Evolutionary conservation across 768 basidiomycete genomes (phyloP).

Genomic region (Trametes cubensis): DNA sequence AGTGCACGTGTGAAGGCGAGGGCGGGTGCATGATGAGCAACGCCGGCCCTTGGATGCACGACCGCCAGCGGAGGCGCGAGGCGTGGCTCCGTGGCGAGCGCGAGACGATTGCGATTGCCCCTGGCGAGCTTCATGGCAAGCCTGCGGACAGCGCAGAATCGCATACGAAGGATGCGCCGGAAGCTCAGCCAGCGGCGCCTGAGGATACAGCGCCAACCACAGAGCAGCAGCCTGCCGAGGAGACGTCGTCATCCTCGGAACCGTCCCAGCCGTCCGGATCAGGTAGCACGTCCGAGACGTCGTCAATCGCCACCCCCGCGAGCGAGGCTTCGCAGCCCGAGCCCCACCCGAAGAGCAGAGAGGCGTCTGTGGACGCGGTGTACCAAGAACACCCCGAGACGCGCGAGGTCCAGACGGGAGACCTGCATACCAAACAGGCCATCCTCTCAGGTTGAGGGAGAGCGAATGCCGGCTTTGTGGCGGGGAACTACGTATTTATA

Average conservation of each 20-base stretch:
- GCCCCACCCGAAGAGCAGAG: not conserved
- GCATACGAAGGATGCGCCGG: conserved; percentile 2
- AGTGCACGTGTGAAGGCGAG: conserved; percentile 57
- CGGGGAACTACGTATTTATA: no score
- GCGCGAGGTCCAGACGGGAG: conserved; percentile 21
- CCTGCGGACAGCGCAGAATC: not conserved
- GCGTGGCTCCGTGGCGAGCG: conserved; percentile 37
- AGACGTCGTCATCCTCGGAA: not conserved
- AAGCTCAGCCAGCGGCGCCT: not conserved
- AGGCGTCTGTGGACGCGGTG: conserved; percentile 15
- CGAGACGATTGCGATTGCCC: conserved; percentile 14
- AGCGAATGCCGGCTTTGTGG: no score
- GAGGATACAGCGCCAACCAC: not conserved
- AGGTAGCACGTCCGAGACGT: conserved; percentile 15
- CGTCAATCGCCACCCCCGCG: conserved; percentile 15
- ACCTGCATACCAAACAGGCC: conserved; percentile 17
- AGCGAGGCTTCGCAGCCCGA: conserved; percentile 6
- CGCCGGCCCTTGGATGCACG: conserved; percentile 74
- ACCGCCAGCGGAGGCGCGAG: conserved; percentile 35
- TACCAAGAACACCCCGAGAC: conserved; percentile 25
- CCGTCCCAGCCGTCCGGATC: not conserved
- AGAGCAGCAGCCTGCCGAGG: not conserved
- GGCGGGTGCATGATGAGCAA: conserved; percentile 66
- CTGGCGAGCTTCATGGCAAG: conserved; percentile 24
- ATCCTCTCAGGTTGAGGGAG: not conserved